Evolutionary conservation across 2,329 filamentous ascomycete genomes (phyloP).

Genomic region (Penicillium sp.): DNA sequence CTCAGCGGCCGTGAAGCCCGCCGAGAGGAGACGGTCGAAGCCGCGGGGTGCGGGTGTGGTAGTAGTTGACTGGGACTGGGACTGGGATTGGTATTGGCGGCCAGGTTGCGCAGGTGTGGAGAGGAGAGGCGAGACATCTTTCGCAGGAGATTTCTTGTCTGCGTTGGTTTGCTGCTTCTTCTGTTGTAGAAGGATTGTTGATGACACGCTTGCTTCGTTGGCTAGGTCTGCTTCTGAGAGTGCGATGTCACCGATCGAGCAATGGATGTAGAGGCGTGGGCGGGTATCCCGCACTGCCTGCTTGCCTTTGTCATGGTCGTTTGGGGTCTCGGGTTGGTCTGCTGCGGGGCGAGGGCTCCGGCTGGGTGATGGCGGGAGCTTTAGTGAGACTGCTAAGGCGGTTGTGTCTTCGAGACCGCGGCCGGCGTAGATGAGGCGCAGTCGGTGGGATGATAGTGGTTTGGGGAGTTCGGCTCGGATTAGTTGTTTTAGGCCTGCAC

Average conservation of each 20-base stretch:
- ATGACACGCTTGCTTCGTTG: conserved; percentile 57
- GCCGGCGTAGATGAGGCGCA: conserved; percentile 87
- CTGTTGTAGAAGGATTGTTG: conserved; percentile 28
- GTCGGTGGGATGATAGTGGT: conserved; percentile 63
- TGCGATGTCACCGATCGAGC: conserved; percentile 76
- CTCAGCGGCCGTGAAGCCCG: conserved; percentile 80
- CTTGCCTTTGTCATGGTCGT: conserved; percentile 63
- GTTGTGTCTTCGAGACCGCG: conserved; percentile 76
- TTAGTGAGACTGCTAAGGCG: conserved; percentile 67
- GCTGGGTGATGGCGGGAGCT: conserved; percentile 58
- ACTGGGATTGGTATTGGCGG: neutral
- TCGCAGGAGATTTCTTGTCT: neutral
- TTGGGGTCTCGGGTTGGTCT: conserved; percentile 13
- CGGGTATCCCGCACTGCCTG: conserved; percentile 52
- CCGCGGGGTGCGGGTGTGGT: conserved; percentile 64
- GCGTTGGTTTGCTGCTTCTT: conserved; percentile 6
- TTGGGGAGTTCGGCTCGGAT: conserved; percentile 71
- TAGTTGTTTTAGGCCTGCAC: conserved; percentile 75
- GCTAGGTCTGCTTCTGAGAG: conserved; percentile 69
- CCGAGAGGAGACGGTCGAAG: conserved; percentile 79
- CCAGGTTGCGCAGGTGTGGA: neutral
- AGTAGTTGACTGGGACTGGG: conserved; percentile 14
- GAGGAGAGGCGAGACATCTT: conserved; percentile 8
- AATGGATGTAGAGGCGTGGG: conserved; percentile 81
- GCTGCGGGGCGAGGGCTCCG: conserved; percentile 36